Base-by-base conservation (phyloP, 495 filamentous ascomycete species). In the Talaromyces ruber region DNA sequence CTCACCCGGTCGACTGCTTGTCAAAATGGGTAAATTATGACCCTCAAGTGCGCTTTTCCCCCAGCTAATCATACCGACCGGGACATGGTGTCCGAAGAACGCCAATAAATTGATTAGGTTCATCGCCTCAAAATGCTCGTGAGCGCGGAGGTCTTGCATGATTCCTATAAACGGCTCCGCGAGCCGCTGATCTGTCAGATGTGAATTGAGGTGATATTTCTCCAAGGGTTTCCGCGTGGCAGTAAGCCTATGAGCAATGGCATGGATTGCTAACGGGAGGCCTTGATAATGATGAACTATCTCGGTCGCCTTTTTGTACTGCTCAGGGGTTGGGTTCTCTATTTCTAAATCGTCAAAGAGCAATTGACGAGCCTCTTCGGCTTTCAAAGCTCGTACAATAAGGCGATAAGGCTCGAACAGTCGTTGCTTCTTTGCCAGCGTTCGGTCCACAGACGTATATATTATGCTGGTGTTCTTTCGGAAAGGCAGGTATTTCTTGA, bases 341-440 rank as follows among this genome's bases (percentile, higher is more conserved):
- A 84, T 83, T 4, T 75, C 78, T 11, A 84, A 64, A 29, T 85
- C 83, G 39, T 83, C 80, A 65, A 83, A 76, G 30, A 87, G 71
- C 62, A 87, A 76, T 26, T 77, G 76, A 76, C 88, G 68, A 70
- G 86, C 79, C 68, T 83, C 78, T 62, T 84, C 78, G 67, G 83
- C 68, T 70, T 82, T 75, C 6, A 93, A 72, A 1, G 82, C 72
- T 24, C 80, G 81, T 29, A 92, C 75, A 45, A 78, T 81, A 54
- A 93, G 83, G 12, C 89, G 81, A 63, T 86, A 84, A n/a, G 89
- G 88, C 65, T 91, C 90, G 63, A 88, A 84, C 30, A 91, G 82
- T 4, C 85, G 78, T 56, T 86, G 82, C 59, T 89, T 88, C 52
- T 84, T 85, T n/a, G 79, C 81, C 14, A 88, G 75, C 1, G 85